These are phyloP conservation scores for Micractinium sp. DNA, from an alignment of 139 green algal genomes.

Conservation along the genomic window DNA sequence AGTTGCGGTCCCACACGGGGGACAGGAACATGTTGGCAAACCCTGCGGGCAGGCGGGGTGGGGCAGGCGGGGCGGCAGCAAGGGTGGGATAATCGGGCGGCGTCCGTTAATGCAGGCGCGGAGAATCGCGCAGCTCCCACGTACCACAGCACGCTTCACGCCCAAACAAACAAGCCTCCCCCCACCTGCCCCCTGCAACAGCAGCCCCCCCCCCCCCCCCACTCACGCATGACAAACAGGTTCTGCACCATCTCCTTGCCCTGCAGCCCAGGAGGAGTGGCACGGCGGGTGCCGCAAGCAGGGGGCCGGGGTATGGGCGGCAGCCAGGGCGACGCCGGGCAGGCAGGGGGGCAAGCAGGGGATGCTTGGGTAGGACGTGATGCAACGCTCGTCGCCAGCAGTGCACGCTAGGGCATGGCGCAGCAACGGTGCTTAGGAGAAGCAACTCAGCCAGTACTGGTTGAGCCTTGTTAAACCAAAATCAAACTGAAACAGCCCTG, in stretches of 20 bases:
- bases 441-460: too few species aligned
- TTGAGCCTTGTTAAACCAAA: too few species aligned
- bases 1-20: slow-evolving; percentile 84
- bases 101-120: not conserved
- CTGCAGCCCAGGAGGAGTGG: not conserved
- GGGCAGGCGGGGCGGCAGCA: not conserved
- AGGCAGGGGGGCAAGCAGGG: too few species aligned
- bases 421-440: too few species aligned
- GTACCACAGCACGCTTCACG: too few species aligned
- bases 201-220: too few species aligned
- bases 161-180: too few species aligned
- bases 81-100: not conserved
- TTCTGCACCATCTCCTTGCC: slow-evolving; percentile 95
- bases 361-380: not conserved
- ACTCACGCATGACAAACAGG: slow-evolving; percentile 86
- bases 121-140: too few species aligned
- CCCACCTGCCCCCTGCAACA: not conserved
- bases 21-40: slow-evolving; percentile 94
- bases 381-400: not conserved
- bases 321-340: too few species aligned
- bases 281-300: not conserved
- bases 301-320: not conserved
- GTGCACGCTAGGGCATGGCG: too few species aligned
- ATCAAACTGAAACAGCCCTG: too few species aligned
- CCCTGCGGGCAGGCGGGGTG: slow-evolving; percentile 33